Percentiles rank a stretch among this genome's conserved stretches.
Conservation (phyloP, 345 rosid genomes). For the Citrus cavaleriei region DNA sequence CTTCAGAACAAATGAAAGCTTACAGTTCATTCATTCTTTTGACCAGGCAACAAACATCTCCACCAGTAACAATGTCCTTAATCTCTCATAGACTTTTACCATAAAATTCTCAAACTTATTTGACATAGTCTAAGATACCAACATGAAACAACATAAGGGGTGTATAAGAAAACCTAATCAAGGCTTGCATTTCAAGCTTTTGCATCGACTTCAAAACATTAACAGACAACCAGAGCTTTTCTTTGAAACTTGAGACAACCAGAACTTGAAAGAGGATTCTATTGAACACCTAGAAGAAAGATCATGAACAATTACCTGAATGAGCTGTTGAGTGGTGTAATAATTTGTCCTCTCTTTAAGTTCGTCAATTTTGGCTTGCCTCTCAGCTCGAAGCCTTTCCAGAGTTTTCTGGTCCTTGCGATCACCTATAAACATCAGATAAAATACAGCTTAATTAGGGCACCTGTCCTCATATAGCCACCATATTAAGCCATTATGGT, state of each 20-base stretch:
- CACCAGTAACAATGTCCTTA: neutral
- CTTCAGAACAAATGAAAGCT: neutral
- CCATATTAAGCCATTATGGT: neutral
- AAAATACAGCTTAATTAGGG: slow-evolving; percentile 3
- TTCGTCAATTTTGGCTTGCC: slow-evolving; percentile 86
- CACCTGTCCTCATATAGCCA: neutral
- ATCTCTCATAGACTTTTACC: neutral
- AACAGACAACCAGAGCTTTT: neutral
- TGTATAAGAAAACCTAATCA: neutral
- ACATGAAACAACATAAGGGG: neutral
- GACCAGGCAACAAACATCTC: neutral
- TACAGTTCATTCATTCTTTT: neutral
- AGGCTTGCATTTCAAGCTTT: neutral
- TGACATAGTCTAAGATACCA: neutral
- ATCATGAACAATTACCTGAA: slow-evolving; percentile 54
- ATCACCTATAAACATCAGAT: slow-evolving; percentile 49
- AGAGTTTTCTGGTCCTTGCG: slow-evolving; percentile 77
- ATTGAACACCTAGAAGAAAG: neutral
- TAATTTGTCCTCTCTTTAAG: slow-evolving; percentile 94
- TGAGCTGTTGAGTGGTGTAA: slow-evolving; percentile 86
- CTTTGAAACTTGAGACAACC: too few relatives aligned
- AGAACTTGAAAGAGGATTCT: neutral
- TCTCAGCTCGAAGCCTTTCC: slow-evolving; percentile 81
- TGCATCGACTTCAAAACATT: neutral
- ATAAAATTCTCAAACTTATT: too few relatives aligned